A percentile compares a stretch with the other conserved stretches of the same genome.
These are phyloP conservation scores for Phytophthora constricta DNA, from an alignment of 352 stramenopile genomes.

Conservation along the genomic window DNA sequence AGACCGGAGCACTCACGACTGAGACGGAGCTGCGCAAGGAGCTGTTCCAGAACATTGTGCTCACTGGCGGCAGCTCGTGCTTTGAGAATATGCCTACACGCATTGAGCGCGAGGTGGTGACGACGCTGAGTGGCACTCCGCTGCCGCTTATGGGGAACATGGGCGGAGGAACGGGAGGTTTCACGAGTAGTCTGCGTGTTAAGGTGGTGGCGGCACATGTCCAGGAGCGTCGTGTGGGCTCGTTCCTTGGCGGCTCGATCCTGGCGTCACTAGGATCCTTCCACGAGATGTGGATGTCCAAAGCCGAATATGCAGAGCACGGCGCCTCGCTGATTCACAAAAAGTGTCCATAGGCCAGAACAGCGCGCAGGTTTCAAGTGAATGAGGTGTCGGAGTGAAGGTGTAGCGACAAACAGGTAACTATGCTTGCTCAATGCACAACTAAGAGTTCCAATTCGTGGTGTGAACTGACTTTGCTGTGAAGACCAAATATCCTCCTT, in stretches of 20 bases:
- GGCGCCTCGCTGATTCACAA: conserved; percentile 96
- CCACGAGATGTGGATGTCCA: conserved; percentile 99
- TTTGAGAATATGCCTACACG: conserved; percentile 81
- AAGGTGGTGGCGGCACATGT: conserved; percentile 74
- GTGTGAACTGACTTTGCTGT: neutral
- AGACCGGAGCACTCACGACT: conserved; percentile 62
- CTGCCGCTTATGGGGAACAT: conserved; percentile 37
- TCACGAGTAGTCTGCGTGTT: conserved; percentile 60
- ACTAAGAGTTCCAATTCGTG: too few species aligned
- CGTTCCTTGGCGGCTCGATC: conserved; percentile 96
- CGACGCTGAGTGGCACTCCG: conserved; percentile 48
- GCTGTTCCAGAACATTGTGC: conserved; percentile 83
- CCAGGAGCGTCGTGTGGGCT: conserved; percentile 71
- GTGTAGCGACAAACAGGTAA: too few species aligned
- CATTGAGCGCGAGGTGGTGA: conserved; percentile 79
- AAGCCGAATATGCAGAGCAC: conserved; percentile 98
- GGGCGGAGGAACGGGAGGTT: conserved; percentile 14
- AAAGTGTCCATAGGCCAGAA: conserved; percentile 87
- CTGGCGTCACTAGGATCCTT: conserved; percentile 97
- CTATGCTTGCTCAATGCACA: too few species aligned
- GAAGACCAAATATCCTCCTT: neutral
- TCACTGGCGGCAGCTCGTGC: conserved; percentile 81
- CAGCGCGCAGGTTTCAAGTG: too few species aligned
- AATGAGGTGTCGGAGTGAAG: too few species aligned
- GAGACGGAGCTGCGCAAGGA: conserved; percentile 83